Conservation (phyloP, 805 yeast species). For the Torulaspora gathmanii region DNA sequence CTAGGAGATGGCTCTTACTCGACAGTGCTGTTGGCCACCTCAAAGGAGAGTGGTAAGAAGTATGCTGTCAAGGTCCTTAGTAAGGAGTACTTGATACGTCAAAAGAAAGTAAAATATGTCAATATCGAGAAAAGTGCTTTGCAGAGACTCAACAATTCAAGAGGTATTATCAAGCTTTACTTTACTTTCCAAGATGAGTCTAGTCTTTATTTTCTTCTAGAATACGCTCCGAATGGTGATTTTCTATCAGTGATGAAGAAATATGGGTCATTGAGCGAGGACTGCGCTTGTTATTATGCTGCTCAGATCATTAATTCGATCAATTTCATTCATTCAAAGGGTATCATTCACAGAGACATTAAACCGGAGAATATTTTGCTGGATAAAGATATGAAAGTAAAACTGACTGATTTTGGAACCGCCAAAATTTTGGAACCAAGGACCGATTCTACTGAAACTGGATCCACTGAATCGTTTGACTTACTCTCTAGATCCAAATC, state of each 20-base stretch:
- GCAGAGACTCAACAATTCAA: constrained; percentile 56
- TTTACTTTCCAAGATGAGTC: constrained; percentile 78
- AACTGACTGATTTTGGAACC: constrained; percentile 81
- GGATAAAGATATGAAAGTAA: constrained; percentile 55
- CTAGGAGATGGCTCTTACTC: constrained; percentile 97
- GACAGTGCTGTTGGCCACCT: constrained; percentile 83
- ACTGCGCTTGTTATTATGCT: constrained; percentile 59
- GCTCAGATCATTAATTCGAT: constrained; percentile 74
- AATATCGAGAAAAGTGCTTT: constrained; percentile 78
- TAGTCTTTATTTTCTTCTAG: constrained; percentile 68
- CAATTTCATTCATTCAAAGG: constrained; percentile 65
- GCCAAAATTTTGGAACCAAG: constrained; percentile 61
- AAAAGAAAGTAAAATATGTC: constrained; percentile 79
- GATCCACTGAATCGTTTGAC: constrained; percentile 51
- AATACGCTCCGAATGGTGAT: constrained; percentile 79
- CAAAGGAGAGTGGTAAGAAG: constrained; percentile 63
- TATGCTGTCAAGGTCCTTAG: constrained; percentile 76
- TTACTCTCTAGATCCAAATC: constrained; percentile 66
- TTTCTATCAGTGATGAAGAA: constrained; percentile 61
- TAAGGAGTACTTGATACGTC: constrained; percentile 72
- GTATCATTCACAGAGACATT: constrained; percentile 75
- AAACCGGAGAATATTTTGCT: constrained; percentile 78
- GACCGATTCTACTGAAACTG: constrained; percentile 34
- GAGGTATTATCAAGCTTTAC: constrained; percentile 62
- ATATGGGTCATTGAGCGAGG: constrained; percentile 67